Base-by-base conservation (phyloP, 2,329 filamentous ascomycete species). In the Ophiobolus disseminans region DNA sequence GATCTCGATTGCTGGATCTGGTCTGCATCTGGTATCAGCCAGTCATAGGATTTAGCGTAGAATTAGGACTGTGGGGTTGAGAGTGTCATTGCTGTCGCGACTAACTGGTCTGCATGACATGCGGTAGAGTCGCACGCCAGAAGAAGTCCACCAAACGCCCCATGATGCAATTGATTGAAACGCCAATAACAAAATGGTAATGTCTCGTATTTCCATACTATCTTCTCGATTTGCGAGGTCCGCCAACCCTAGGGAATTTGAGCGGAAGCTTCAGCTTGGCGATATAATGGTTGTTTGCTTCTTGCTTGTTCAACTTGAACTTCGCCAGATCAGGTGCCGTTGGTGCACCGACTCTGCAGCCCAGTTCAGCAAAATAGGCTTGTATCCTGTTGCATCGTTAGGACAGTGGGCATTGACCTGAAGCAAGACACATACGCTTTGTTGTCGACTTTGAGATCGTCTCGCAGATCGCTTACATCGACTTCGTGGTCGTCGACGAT, bases 191-290 rank as follows among this genome's bases (percentile, higher is more conserved):
- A 19, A 11, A 25, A 16, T n/a, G n/a, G n/a, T 32, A 14, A 11
- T 32, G 9, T 14, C 16, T 32, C 30, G 4, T n/a, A 14, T n/a
- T 21, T 44, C 14, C n/a, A 36, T 26, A 13, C 48, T 55, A 52
- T 48, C 58, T 55, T 53, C 45, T 61, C 35, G 51, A 57, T 34
- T 56, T 56, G 11, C 55, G 45, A 2, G 57, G 55, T 13, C 58
- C 64, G 32, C 58, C 63, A 8, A 69, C 50, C 76, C 88, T 91
- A 1, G 93, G 94, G 70, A 97, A 97, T 50, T 86, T 82, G 37
- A 97, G 76, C 3, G 94, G 94, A 54, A 97, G 73, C 61, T 82
- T 84, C 63, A 97, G 76, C 60, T 85, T 85, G 10, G 89, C 91
- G 40, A 92, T 76, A 50, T 75, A 81, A 53, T 85, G 84, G 46